Evolutionary conservation across 495 filamentous ascomycete genomes (phyloP).

Genomic region (Xylaria flabelliformis): DNA sequence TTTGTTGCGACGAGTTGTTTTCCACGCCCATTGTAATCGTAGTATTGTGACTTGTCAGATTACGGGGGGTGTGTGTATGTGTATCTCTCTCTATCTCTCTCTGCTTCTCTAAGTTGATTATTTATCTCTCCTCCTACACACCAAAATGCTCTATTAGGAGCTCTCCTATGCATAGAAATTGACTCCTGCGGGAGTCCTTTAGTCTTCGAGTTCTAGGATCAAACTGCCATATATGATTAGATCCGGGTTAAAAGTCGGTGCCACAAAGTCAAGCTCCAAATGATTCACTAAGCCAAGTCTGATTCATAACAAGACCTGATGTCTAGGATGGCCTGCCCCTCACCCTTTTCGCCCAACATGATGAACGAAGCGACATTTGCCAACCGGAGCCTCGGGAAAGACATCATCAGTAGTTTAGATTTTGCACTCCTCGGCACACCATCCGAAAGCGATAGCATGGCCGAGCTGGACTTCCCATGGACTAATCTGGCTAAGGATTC

Average conservation of each 20-base stretch:
- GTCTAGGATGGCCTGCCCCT: neutral
- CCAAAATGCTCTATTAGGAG: neutral
- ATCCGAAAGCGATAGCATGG: neutral
- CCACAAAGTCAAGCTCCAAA: neutral
- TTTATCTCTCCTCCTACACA: neutral
- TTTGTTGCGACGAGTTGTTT: neutral
- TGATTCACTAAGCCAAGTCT: neutral
- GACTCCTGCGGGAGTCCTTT: neutral
- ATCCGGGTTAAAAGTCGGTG: neutral
- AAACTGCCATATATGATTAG: neutral
- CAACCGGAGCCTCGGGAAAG: constrained; percentile 4
- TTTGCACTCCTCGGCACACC: neutral
- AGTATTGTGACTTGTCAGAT: neutral
- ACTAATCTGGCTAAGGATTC: neutral
- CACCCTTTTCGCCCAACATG: neutral
- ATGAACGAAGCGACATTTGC: constrained; percentile 14
- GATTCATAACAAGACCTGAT: neutral
- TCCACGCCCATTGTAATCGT: neutral
- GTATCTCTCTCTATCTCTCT: too few relatives aligned
- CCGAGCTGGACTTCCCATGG: constrained; percentile 17
- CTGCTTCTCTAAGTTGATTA: neutral
- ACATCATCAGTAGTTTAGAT: neutral
- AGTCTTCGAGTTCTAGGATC: neutral
- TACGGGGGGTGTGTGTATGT: neutral
- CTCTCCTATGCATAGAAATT: neutral